Percentiles rank a stretch among this genome's conserved stretches.
Evolutionary conservation across 2,329 filamentous ascomycete genomes (phyloP).

Genomic region (Paracorniculantispora psalliotae): DNA sequence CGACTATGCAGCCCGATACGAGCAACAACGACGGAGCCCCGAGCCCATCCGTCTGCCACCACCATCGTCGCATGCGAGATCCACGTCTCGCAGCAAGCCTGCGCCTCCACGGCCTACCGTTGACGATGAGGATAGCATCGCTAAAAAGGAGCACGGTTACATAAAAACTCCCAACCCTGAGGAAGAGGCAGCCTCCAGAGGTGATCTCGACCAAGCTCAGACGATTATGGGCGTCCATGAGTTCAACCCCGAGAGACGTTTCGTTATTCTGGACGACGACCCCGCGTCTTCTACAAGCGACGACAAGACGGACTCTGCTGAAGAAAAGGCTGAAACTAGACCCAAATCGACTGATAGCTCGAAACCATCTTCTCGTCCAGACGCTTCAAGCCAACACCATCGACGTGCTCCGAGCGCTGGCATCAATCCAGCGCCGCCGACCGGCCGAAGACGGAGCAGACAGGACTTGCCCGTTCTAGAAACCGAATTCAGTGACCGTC

Average conservation of each 20-base stretch:
- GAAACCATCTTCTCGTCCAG: background rate
- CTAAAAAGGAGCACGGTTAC: conserved; percentile 55
- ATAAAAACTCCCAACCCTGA: conserved; percentile 26
- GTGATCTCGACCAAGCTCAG: conserved; percentile 63
- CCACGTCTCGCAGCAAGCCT: background rate
- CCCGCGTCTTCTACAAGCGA: background rate
- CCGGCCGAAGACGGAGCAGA: conserved; percentile 28
- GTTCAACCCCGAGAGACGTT: conserved; percentile 59
- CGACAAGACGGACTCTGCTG: conserved; percentile 25
- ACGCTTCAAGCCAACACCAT: background rate
- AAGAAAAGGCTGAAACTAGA: conserved; percentile 20
- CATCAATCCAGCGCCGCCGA: conserved; percentile 13
- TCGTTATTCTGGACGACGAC: conserved; percentile 49
- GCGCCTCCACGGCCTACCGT: conserved; percentile 58
- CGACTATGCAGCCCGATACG: conserved; percentile 4
- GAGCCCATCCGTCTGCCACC: conserved; percentile 10
- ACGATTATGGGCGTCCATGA: conserved; percentile 60
- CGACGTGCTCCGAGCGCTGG: conserved; percentile 10
- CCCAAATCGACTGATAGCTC: conserved; percentile 1
- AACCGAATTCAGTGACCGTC: conserved; percentile 32
- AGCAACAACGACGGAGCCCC: background rate
- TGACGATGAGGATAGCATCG: conserved; percentile 62
- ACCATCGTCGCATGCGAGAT: background rate
- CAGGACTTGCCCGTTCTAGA: conserved; percentile 41
- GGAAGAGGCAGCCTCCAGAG: conserved; percentile 57